Percentiles rank a stretch among this genome's conserved stretches.
Evolutionary conservation across 2,329 filamentous ascomycete genomes (phyloP).

Genomic region (Fusarium nisikadoi): DNA sequence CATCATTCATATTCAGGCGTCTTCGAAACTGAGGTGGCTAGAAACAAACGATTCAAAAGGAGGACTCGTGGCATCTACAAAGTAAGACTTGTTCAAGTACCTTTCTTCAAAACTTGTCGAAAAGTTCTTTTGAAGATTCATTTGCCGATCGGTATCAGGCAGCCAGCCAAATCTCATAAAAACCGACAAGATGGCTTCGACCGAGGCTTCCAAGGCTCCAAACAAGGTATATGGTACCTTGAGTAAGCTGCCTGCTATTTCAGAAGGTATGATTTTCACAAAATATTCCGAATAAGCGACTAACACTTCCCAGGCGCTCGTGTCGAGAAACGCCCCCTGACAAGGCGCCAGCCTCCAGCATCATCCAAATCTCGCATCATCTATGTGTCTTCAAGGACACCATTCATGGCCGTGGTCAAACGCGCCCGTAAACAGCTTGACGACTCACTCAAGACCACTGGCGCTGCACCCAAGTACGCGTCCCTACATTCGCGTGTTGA

Average conservation of each 20-base stretch:
- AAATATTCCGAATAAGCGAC: background rate
- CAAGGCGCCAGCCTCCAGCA: constrained; percentile 53
- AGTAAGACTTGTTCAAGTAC: background rate
- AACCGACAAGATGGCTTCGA: constrained; percentile 37
- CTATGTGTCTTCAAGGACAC: constrained; percentile 72
- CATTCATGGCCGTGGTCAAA: constrained; percentile 75
- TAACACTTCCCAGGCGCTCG: constrained; percentile 53
- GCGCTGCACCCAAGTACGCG: constrained; percentile 59
- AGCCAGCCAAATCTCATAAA: constrained; percentile 14
- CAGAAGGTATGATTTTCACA: constrained; percentile 43
- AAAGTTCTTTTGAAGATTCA: background rate
- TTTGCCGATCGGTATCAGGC: constrained; percentile 27
- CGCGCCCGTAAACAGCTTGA: constrained; percentile 72
- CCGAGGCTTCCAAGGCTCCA: constrained; percentile 17
- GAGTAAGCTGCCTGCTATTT: constrained; percentile 51
- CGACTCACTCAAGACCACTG: constrained; percentile 56
- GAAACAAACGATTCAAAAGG: background rate
- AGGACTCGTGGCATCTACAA: background rate
- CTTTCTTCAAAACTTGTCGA: background rate
- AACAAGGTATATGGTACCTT: constrained; percentile 36
- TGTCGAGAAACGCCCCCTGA: constrained; percentile 61
- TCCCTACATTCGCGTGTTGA: constrained; percentile 60
- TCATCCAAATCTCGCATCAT: constrained; percentile 61
- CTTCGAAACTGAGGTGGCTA: background rate
- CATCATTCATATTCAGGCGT: background rate